Evolutionary conservation across 208 protist species (phyloP).

Genomic region (Entamoeba invadens): DNA sequence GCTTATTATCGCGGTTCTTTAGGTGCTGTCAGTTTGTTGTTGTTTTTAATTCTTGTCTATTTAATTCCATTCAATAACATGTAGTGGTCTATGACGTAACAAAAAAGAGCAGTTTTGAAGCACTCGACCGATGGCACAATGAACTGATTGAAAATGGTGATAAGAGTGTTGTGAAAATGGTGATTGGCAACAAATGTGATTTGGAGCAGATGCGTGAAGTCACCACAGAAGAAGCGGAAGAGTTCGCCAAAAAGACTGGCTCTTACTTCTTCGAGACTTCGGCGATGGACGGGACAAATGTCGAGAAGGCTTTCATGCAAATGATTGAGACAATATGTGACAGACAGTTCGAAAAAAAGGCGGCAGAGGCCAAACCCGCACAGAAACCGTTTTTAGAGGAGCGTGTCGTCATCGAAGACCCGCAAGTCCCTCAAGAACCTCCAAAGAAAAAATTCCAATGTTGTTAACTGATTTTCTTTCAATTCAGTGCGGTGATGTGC

Average conservation of each 20-base stretch:
- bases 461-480: too few relatives aligned
- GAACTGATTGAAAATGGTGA: slow-evolving; percentile 25
- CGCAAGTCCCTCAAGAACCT: not conserved
- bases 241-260: slow-evolving; percentile 30
- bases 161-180: slow-evolving; percentile 11
- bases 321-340: not conserved
- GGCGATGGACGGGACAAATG: slow-evolving; percentile 7
- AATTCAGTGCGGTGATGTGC: too few relatives aligned
- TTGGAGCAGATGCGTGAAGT: slow-evolving; percentile 38
- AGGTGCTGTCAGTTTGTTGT: not conserved
- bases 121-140: slow-evolving; percentile 22
- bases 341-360: not conserved
- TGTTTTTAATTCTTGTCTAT: not conserved
- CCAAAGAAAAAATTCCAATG: not conserved
- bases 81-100: slow-evolving; percentile 38
- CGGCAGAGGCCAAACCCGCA: not conserved
- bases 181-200: slow-evolving; percentile 47
- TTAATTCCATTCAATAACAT: not conserved
- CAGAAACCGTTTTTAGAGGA: not conserved
- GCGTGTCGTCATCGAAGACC: not conserved
- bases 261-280: slow-evolving; percentile 42
- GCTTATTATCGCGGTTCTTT: slow-evolving; percentile 4
- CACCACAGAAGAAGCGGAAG: slow-evolving; percentile 29
- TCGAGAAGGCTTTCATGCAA: not conserved
- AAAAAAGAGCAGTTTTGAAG: slow-evolving; percentile 20